These are phyloP conservation scores for Aspergillus persii DNA, from an alignment of 2,329 filamentous ascomycete genomes.

Conservation along the genomic window DNA sequence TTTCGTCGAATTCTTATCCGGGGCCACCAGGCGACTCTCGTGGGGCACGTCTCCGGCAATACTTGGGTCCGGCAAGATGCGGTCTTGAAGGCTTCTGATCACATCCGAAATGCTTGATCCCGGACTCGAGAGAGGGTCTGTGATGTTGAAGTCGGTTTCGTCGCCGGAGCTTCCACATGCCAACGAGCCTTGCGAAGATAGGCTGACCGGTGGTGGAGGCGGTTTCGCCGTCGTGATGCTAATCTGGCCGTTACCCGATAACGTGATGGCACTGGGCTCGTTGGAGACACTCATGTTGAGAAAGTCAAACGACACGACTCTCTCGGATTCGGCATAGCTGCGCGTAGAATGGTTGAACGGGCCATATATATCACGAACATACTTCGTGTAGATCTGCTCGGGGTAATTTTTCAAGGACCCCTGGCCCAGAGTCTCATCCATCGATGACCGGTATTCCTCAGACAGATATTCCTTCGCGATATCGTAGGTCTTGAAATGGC, in stretches of 20 bases:
- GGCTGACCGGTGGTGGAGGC: slow-evolving; percentile 36
- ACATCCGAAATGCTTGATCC: slow-evolving; percentile 29
- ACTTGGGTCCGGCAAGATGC: slow-evolving; percentile 18
- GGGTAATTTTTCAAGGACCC: slow-evolving; percentile 41
- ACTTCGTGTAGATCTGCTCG: slow-evolving; percentile 46
- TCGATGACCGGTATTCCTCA: slow-evolving; percentile 38
- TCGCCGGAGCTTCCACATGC: slow-evolving; percentile 29
- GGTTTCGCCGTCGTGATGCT: slow-evolving; percentile 49
- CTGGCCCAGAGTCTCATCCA: slow-evolving; percentile 41
- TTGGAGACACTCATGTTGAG: slow-evolving; percentile 47
- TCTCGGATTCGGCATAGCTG: slow-evolving; percentile 45
- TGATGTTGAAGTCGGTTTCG: slow-evolving; percentile 29
- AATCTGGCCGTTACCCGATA: slow-evolving; percentile 53
- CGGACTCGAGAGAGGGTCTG: slow-evolving; percentile 30
- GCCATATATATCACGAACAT: slow-evolving; percentile 43
- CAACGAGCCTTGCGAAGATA: slow-evolving; percentile 39
- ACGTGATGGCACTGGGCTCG: slow-evolving; percentile 53
- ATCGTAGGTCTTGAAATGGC: slow-evolving; percentile 58
- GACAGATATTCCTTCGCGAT: slow-evolving; percentile 51
- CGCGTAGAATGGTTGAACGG: slow-evolving; percentile 48
- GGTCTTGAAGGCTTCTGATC: slow-evolving; percentile 28
- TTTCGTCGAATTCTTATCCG: slow-evolving; percentile 6
- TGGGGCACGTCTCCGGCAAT: slow-evolving; percentile 4
- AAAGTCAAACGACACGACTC: slow-evolving; percentile 62
- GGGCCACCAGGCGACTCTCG: background rate